Base-by-base conservation (phyloP, 140 eudicot genomes). In the Stevia rebaudiana region DNA sequence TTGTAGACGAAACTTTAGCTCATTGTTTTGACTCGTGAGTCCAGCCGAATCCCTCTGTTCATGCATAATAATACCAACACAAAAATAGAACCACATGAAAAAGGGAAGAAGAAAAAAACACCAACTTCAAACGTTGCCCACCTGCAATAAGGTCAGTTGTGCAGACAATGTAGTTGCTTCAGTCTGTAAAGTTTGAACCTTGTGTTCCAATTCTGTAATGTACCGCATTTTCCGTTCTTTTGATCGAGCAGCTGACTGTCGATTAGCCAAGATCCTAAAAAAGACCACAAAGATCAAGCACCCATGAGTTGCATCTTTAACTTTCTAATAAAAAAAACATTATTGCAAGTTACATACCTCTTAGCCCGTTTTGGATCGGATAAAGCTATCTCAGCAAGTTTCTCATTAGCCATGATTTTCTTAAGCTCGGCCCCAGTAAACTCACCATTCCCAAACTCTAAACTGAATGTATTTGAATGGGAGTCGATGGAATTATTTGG, bases 141-240 rank as follows among this genome's bases (percentile, higher is more conserved):
- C 98, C 85, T 91, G 98, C 74, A 91, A 74, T 57, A 87, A 49
- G 12, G 98, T 91, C 57, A 91, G 89, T 54, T 91, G 98, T 17
- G 98, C 98, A 43, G 98, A 87, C 66, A 91, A 74, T 30, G 96
- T 91, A 1, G 96, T 91, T 68, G 98, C 98, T 79, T 91, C 98
- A 22, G 95, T 91, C 78, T 91, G 98, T 73, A 91, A 63, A 11
- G 96, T 91, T 77, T 91, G 98, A 72, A 91, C 98, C 75, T 91
- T 87, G 74, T 91, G 96, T 57, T 91, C 96, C 80, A 91, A 59
- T 73, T 91, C 98, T 5, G 94, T 77, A 30, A 87, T 87, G 66
- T 91, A 91, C 41, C 96, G 80, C 95, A 84, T 84, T 67, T 91
- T 87, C 25, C 96, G 37, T 49, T 91, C 98, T 62, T 91, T 91